Base-by-base conservation (phyloP, 352 stramenopile genomes). In the Phytophthora foliorum region DNA sequence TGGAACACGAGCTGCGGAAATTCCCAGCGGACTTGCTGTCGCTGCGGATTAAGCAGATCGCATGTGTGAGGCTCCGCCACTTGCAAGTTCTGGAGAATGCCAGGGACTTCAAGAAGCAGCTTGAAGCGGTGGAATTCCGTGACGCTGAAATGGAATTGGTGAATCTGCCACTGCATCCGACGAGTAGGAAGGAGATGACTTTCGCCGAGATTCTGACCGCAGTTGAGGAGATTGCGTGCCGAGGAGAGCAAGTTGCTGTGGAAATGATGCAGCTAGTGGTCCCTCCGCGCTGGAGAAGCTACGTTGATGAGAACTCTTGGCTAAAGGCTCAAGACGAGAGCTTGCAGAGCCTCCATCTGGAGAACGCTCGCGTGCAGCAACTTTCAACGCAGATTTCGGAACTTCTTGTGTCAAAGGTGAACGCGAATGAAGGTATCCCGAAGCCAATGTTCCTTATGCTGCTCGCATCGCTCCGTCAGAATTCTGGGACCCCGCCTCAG, bases 171-270 rank as follows among this genome's bases (percentile, higher is more conserved):
- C 57, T 74, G 1, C 59, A 76, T 29, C 42, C 58, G n/a, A 65
- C 42, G 17, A 77, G 55, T n/a, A 59, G 59, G 21, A 80, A 87
- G 36, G 57, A 72, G 11, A 90, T 90, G 85, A 90, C 85, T 22
- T 88, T 93, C 21, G 73, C 78, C 11, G 78, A 91, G 6, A 79
- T 91, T n/a, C 25, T 84, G 2, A 80, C 74, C 1, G 60, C 61
- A 10, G 80, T 91, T 21, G 82, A 91, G 55, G 77, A 87, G 54
- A 77, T 90, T 36, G 70, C 73, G 13, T 85, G 75, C 52, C 73
- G 70, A 32, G 85, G 80, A 17, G 85, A 91, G 31, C 78, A 80
- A n/a, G 55, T 91, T 10, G 78, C 73, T 4, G 55, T 82, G 4
- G 85, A 91, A 66, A 75, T 88, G 31, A 78, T 88, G 67, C 54